phyloP scores from a whole-genome alignment of 2,329 filamentous ascomycete species.

The Venturia effusa region DNA sequence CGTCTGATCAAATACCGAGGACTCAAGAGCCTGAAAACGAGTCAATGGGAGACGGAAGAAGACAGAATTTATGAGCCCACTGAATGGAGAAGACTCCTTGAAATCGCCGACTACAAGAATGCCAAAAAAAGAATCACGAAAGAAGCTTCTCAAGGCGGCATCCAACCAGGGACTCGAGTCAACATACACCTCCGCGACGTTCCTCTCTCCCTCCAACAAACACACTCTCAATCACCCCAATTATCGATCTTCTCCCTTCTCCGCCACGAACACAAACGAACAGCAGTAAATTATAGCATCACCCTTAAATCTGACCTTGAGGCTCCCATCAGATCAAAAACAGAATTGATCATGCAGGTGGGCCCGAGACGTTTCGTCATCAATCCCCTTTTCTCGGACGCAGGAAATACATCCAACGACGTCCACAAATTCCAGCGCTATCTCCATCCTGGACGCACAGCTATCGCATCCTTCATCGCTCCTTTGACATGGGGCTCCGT shows the following conservation, averaged over 20 bases:
- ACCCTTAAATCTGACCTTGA: conserved; percentile 69
- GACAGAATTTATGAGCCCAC: conserved; percentile 80
- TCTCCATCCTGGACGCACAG: conserved; percentile 80
- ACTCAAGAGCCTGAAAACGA: conserved; percentile 80
- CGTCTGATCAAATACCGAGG: conserved; percentile 79
- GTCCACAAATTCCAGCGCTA: conserved; percentile 95
- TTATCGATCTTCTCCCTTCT: conserved; percentile 76
- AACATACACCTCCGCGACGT: conserved; percentile 60
- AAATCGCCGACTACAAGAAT: conserved; percentile 81
- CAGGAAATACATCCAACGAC: conserved; percentile 87
- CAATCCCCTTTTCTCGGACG: conserved; percentile 81
- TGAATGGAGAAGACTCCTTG: conserved; percentile 77
- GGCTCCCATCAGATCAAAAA: conserved; percentile 76
- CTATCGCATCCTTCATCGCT: conserved; percentile 80
- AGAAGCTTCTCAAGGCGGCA: conserved; percentile 81
- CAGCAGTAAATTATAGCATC: conserved; percentile 80
- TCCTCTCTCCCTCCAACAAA: conserved; percentile 42
- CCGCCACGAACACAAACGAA: conserved; percentile 89
- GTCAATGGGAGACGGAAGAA: conserved; percentile 79
- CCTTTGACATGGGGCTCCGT: conserved; percentile 90
- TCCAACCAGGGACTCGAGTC: conserved; percentile 73
- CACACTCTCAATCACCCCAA: conserved; percentile 35
- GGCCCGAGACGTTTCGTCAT: conserved; percentile 78
- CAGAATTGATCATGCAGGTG: conserved; percentile 83
- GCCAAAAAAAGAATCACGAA: conserved; percentile 65